Evolutionary conservation across 2,329 filamentous ascomycete species (phyloP).

Genomic region (Grosmannia serpens): DNA sequence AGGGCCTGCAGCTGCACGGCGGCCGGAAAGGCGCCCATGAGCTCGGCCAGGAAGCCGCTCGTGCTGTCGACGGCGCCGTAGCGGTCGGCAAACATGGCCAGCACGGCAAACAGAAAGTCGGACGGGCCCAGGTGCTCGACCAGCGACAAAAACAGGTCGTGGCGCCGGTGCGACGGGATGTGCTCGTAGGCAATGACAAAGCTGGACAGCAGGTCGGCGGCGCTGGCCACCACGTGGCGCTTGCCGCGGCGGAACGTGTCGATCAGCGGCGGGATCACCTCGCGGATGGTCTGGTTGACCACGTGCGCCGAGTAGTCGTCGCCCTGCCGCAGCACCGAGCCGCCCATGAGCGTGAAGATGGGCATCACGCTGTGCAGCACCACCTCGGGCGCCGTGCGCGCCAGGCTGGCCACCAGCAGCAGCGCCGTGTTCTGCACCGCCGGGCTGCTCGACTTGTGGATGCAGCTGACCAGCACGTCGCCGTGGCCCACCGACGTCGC

Average conservation of each 20-base stretch:
- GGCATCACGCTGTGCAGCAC: slow-evolving; percentile 98
- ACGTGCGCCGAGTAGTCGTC: slow-evolving; percentile 97
- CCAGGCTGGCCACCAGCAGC: slow-evolving; percentile 75
- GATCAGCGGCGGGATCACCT: slow-evolving; percentile 86
- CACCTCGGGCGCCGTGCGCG: slow-evolving; percentile 76
- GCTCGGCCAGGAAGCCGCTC: slow-evolving; percentile 59
- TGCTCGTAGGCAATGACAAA: slow-evolving; percentile 96
- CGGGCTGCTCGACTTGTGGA: slow-evolving; percentile 81
- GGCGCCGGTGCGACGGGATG: slow-evolving; percentile 75
- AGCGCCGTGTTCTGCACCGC: slow-evolving; percentile 90
- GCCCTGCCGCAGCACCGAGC: slow-evolving; percentile 78
- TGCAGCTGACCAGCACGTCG: slow-evolving; percentile 86
- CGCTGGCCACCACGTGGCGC: slow-evolving; percentile 65
- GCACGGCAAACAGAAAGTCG: slow-evolving; percentile 78
- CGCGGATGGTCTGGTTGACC: slow-evolving; percentile 86
- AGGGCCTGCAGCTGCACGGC: slow-evolving; percentile 69
- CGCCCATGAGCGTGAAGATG: slow-evolving; percentile 96
- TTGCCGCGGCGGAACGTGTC: slow-evolving; percentile 73
- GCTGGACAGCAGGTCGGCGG: slow-evolving; percentile 83
- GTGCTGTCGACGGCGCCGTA: slow-evolving; percentile 64
- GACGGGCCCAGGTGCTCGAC: slow-evolving; percentile 73
- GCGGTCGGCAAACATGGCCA: slow-evolving; percentile 83
- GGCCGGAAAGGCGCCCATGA: slow-evolving; percentile 62
- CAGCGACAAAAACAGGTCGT: slow-evolving; percentile 72
- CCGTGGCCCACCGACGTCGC: slow-evolving; percentile 73